phyloP scores from a whole-genome alignment of 768 basidiomycete species.

The Serendipita vermifera region DNA sequence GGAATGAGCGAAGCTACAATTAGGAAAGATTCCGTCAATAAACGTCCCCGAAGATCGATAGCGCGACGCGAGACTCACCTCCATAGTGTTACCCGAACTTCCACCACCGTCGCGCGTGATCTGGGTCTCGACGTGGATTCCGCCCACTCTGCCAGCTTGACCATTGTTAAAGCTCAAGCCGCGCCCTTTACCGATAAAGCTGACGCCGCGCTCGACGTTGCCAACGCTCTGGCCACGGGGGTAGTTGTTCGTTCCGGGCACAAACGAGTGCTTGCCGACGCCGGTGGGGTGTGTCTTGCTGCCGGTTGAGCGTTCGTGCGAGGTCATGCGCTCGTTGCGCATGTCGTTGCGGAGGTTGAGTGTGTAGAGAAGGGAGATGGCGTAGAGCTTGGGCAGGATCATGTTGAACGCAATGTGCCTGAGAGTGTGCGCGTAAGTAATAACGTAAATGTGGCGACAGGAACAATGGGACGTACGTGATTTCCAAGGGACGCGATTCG shows the following conservation, averaged over 20 bases:
- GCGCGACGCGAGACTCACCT: neutral
- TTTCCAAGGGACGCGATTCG: conserved; percentile 1
- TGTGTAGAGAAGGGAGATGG: conserved; percentile 11
- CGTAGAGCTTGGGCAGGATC: conserved; percentile 10
- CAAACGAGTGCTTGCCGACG: conserved; percentile 2
- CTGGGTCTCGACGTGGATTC: conserved; percentile 8
- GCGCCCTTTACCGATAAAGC: neutral
- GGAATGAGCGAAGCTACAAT: neutral
- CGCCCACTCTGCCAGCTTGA: neutral
- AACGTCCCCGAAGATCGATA: neutral
- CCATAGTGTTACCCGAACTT: conserved; percentile 5
- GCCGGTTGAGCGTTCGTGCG: neutral
- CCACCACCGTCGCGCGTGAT: neutral
- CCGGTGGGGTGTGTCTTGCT: neutral
- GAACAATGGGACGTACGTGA: conserved; percentile 7
- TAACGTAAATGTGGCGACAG: neutral
- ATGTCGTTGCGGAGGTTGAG: conserved; percentile 10
- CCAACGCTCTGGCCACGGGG: neutral
- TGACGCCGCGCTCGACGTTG: neutral
- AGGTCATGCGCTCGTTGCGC: conserved; percentile 1
- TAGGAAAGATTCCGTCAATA: neutral
- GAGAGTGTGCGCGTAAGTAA: neutral
- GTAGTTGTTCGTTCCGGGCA: neutral
- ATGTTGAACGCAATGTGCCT: conserved; percentile 10
- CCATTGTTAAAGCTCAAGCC: neutral